These are phyloP conservation scores for Flaveria linearis DNA, from an alignment of 129 eudicot species.

Conservation along the genomic window DNA sequence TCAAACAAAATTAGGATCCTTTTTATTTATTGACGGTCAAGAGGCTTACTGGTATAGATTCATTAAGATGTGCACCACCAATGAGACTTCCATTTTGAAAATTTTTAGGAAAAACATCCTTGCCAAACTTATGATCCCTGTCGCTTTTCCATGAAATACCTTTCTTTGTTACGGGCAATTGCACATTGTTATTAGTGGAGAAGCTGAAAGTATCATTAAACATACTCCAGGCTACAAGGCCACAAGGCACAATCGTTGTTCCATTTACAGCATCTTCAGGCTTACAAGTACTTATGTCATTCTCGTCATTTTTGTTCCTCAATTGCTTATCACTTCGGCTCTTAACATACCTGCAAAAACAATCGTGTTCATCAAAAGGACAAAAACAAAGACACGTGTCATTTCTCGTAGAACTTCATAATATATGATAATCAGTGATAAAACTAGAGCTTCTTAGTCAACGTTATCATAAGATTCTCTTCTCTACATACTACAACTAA, in stretches of 20 bases:
- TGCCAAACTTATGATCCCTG: conserved; percentile 85
- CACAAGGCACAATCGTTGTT: conserved; percentile 78
- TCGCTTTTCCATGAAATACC: conserved; percentile 97
- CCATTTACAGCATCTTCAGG: conserved; percentile 72
- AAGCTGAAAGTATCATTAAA: conserved; percentile 89
- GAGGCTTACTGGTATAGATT: conserved; percentile 71
- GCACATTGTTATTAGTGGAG: conserved; percentile 42
- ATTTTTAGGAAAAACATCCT: conserved; percentile 75
- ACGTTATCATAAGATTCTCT: too few species aligned
- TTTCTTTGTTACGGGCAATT: conserved; percentile 55
- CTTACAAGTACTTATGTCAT: conserved; percentile 49
- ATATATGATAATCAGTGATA: background rate
- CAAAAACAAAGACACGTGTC: background rate
- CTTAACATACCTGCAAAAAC: conserved; percentile 70
- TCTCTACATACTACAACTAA: too few species aligned
- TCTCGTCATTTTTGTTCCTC: conserved; percentile 42
- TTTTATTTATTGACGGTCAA: background rate
- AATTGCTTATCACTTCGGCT: conserved; percentile 93
- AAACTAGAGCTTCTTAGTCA: too few species aligned
- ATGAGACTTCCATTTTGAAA: conserved; percentile 63
- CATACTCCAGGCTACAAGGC: conserved; percentile 98
- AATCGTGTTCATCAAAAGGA: background rate
- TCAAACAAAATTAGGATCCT: background rate
- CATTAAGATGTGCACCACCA: conserved; percentile 69
- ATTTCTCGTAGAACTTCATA: background rate